phyloP scores from a whole-genome alignment of 2,329 filamentous ascomycete genomes.

The Pyrenophora teres region DNA sequence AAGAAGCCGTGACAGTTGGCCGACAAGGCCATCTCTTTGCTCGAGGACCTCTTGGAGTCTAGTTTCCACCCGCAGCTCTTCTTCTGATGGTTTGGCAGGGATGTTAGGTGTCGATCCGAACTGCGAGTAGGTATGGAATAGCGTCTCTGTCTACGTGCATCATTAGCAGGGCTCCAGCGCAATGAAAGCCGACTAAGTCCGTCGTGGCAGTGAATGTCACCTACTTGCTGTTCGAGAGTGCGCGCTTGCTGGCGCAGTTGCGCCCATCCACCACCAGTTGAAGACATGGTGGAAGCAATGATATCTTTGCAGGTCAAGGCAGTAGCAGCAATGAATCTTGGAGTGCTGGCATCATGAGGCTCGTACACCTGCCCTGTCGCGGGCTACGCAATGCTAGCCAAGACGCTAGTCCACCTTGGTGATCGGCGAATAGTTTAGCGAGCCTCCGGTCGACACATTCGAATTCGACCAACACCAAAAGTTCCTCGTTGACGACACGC shows the following conservation, averaged over 20 bases:
- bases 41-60: constrained; percentile 84
- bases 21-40: constrained; percentile 83
- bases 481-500: constrained; percentile 42
- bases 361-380: constrained; percentile 20
- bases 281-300: constrained; percentile 38
- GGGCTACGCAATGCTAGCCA: constrained; percentile 28
- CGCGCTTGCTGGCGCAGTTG: constrained; percentile 92
- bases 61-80: constrained; percentile 77
- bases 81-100: constrained; percentile 79
- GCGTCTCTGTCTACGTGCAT: constrained; percentile 72
- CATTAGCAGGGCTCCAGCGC: constrained; percentile 29
- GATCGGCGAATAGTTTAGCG: constrained; percentile 22
- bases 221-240: constrained; percentile 85
- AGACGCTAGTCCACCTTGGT: constrained; percentile 21
- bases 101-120: constrained; percentile 81
- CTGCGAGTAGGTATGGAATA: constrained; percentile 87
- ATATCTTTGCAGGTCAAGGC: constrained; percentile 3
- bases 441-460: constrained; percentile 28
- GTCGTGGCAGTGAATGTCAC: constrained; percentile 17
- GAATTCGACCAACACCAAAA: constrained; percentile 30
- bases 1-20: constrained; percentile 83
- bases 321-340: constrained; percentile 16
- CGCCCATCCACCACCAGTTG: constrained; percentile 70
- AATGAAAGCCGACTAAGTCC: constrained; percentile 20
- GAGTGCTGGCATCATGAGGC: constrained; percentile 29